These are phyloP conservation scores for Borovskyia barvae DNA, from an alignment of 208 protist genomes.

Conservation along the genomic window DNA sequence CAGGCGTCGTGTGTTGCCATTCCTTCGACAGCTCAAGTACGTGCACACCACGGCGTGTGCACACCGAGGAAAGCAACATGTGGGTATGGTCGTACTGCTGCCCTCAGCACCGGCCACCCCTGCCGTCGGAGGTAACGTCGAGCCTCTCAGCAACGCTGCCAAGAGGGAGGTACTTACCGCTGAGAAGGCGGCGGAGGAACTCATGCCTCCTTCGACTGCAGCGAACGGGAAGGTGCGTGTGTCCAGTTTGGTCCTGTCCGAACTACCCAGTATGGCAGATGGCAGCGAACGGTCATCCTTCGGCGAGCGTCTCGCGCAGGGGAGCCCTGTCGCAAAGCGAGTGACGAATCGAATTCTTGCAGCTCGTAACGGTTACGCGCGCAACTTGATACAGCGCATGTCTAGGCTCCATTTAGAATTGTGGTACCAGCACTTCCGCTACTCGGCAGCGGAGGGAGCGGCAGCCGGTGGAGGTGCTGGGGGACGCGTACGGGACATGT, in stretches of 20 bases:
- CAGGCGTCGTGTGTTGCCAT: constrained; percentile 50
- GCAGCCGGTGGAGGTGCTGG: not conserved
- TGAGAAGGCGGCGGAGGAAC: constrained; percentile 6
- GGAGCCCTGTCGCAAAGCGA: constrained; percentile 7
- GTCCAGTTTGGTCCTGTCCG: constrained; percentile 34
- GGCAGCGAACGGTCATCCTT: constrained; percentile 20
- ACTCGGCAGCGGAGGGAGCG: not conserved
- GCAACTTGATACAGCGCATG: constrained; percentile 32
- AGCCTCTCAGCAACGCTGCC: constrained; percentile 26
- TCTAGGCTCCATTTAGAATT: constrained; percentile 80
- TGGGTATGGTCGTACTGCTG: constrained; percentile 63
- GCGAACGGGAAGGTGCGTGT: constrained; percentile 9
- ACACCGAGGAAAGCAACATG: constrained; percentile 23
- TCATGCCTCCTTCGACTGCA: not conserved
- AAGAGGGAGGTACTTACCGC: constrained; percentile 21
- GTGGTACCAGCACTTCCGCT: constrained; percentile 58
- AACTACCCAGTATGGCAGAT: constrained; percentile 37
- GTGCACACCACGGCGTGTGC: constrained; percentile 57
- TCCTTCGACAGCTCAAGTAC: constrained; percentile 34
- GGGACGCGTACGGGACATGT: constrained; percentile 39
- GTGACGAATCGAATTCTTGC: constrained; percentile 44
- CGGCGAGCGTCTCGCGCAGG: constrained; percentile 18
- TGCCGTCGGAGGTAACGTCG: not conserved
- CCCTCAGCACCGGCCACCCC: constrained; percentile 14
- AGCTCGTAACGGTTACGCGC: constrained; percentile 77